A percentile compares a stretch with the other conserved stretches of the same genome.
phyloP scores from a whole-genome alignment of 495 filamentous ascomycete species.

The Collariella sp. region DNA sequence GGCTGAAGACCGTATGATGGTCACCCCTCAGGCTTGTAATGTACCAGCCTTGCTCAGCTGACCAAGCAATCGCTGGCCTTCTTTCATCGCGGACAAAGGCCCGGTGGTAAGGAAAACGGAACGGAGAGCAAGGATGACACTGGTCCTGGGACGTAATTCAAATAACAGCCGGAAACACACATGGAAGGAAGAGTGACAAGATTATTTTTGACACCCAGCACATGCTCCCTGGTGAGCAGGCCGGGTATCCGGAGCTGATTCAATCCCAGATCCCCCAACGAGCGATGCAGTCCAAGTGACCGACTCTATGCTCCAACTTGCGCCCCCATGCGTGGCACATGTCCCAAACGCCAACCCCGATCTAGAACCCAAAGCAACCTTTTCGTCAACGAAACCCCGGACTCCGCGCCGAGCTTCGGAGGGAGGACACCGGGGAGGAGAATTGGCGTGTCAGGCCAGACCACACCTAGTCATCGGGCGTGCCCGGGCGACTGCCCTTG shows the following conservation, averaged over 20 bases:
- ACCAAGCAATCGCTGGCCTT: too few relatives aligned
- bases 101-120: too few relatives aligned
- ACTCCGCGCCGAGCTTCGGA: slow-evolving; percentile 4
- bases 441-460: slow-evolving; percentile 18
- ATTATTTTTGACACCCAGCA: background rate
- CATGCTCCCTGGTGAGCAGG: background rate
- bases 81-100: too few relatives aligned
- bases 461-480: slow-evolving; percentile 34
- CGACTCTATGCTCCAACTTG: background rate
- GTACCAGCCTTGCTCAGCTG: too few relatives aligned
- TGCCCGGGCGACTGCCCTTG: slow-evolving; percentile 27
- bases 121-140: too few relatives aligned
- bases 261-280: too few relatives aligned
- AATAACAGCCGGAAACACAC: too few relatives aligned
- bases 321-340: background rate
- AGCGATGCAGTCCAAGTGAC: background rate
- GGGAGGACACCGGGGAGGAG: slow-evolving; percentile 16
- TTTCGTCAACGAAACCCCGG: slow-evolving; percentile 7
- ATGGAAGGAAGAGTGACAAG: too few relatives aligned
- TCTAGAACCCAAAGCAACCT: background rate
- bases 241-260: background rate
- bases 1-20: too few relatives aligned
- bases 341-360: background rate
- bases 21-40: too few relatives aligned
- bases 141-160: too few relatives aligned